These are phyloP conservation scores for Agrocybe chaxingu DNA, from an alignment of 768 basidiomycete genomes.

Conservation along the genomic window DNA sequence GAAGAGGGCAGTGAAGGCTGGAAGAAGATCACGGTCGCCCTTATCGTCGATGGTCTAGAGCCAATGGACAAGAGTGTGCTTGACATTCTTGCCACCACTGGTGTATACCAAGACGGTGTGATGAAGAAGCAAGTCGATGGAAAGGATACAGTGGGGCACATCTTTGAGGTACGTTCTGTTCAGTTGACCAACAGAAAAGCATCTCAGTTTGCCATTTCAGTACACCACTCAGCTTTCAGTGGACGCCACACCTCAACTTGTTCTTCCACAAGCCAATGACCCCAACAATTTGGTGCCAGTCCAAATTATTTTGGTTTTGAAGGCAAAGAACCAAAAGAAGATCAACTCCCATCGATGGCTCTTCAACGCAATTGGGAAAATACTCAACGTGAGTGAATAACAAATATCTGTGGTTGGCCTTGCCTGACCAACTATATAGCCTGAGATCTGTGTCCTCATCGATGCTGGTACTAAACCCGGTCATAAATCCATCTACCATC, in stretches of 20 bases:
- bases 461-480: slow-evolving; percentile 98
- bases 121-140: slow-evolving; percentile 92
- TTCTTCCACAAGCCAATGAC: slow-evolving; percentile 86
- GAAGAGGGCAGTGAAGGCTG: slow-evolving; percentile 85
- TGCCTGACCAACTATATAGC: slow-evolving; percentile 37
- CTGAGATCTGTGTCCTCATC: slow-evolving; percentile 88
- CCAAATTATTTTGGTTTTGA: slow-evolving; percentile 86
- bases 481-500: slow-evolving; percentile 92
- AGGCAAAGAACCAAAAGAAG: slow-evolving; percentile 95
- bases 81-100: slow-evolving; percentile 84
- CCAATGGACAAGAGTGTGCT: slow-evolving; percentile 94
- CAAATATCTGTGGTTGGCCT: not conserved
- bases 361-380: slow-evolving; percentile 88
- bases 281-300: slow-evolving; percentile 92
- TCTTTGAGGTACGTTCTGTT: slow-evolving; percentile 72
- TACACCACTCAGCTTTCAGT: slow-evolving; percentile 97
- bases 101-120: slow-evolving; percentile 92
- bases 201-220: slow-evolving; percentile 33
- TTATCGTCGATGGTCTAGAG: slow-evolving; percentile 91
- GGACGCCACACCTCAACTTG: slow-evolving; percentile 84
- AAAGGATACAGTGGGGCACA: slow-evolving; percentile 88
- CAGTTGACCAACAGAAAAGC: not conserved
- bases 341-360: slow-evolving; percentile 96
- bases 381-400: slow-evolving; percentile 56
- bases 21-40: slow-evolving; percentile 88